Evolutionary conservation across 495 filamentous ascomycete species (phyloP), one percentile per base, ranked within the genome.

Genomic region (Penicillium salamii): DNA sequence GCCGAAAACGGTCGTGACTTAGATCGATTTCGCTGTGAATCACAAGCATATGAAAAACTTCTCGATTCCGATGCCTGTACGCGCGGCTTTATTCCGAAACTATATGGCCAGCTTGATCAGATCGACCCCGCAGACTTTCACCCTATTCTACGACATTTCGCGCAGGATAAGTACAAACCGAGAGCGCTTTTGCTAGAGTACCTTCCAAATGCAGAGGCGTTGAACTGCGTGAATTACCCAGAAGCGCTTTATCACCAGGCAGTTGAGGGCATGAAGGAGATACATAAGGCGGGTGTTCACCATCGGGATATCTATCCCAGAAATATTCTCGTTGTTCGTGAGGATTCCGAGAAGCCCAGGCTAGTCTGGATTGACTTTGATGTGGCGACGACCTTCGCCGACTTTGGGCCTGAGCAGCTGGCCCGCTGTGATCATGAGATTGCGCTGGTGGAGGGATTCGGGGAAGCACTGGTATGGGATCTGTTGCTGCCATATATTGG

Each of bases 361-460:
- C 28, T 63, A 33, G 55, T 64, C 0, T 62, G 58, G 60, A 31
- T 61, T 46, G 56, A 59, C 38, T 66, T 66, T 53, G 56, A 66
- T 57, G 50, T 62, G 49, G 54, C 58, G 17, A 60, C 34, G 14
- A 58, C 53, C 15, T 65, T 63, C 33, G n/a, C 31, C 47, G 49
- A 35, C 18, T n/a, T 55, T 14, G 26, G 48, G 31, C 48, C 36
- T 40, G 26, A 61, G n/a, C 11, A 60, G 23, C 20, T 33, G 15
- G 46, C 14, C 15, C 33, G 19, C 38, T 56, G 50, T 47, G 45
- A 60, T 0, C 17, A 58, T 40, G 55, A 64, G 52, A 49, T 38
- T 32, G 42, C 24, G 21, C 50, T 54, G 35, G 54, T 57, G 3
- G 7, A 17, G 13, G 20, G 26, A 17, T 20, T 46, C 24, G 31